phyloP scores from a whole-genome alignment of 371 early-diverging fungal genomes.

The Haplosporangium sp. region DNA sequence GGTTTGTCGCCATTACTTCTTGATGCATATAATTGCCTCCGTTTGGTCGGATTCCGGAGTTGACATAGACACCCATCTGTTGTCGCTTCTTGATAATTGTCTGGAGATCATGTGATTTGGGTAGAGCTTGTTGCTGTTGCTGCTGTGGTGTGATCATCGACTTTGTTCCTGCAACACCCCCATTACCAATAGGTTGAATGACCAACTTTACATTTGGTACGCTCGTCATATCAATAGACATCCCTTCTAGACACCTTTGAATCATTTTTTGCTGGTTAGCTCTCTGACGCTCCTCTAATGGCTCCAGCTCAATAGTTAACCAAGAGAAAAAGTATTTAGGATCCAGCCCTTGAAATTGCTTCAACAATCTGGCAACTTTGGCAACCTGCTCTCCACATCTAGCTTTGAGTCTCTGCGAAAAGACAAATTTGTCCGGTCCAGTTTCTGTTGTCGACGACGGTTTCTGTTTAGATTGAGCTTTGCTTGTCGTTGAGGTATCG shows the following conservation, averaged over 20 bases:
- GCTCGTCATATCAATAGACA: background rate
- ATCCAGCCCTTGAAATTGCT: conserved; percentile 26
- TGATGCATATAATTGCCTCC: conserved; percentile 14
- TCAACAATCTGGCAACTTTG: conserved; percentile 24
- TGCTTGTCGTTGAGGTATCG: background rate
- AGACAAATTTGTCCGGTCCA: background rate
- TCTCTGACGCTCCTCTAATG: conserved; percentile 26
- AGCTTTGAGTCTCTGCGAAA: conserved; percentile 25
- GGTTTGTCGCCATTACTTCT: background rate
- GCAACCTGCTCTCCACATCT: conserved; percentile 25
- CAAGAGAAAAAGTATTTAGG: conserved; percentile 40
- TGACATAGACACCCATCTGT: conserved; percentile 34
- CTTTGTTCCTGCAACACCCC: background rate
- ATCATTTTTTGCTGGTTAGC: conserved; percentile 33
- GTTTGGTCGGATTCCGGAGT: conserved; percentile 28
- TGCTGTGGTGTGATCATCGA: conserved; percentile 5
- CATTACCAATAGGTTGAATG: background rate
- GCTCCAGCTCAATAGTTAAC: conserved; percentile 34
- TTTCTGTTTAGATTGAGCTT: background rate
- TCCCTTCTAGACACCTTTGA: conserved; percentile 9
- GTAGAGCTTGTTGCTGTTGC: conserved; percentile 13
- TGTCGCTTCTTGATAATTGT: conserved; percentile 35
- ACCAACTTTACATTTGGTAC: background rate
- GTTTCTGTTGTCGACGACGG: background rate
- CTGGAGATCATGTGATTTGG: conserved; percentile 26